Evolutionary conservation across 164 flowering plant genomes (phyloP).

Genomic region (Vitis labrusca): DNA sequence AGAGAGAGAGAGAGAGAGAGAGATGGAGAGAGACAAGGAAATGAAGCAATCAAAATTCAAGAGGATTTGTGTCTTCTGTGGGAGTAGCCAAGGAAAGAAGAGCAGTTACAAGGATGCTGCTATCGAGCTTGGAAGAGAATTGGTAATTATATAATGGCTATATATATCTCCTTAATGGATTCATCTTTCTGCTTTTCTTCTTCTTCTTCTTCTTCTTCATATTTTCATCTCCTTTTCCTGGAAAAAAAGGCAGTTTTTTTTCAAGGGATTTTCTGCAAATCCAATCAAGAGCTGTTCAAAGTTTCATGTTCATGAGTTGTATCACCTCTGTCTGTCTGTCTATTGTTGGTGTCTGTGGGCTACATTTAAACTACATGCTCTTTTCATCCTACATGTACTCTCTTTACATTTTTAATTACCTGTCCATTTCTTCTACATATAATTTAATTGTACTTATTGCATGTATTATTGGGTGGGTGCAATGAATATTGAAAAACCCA

Average conservation of each 20-base stretch:
- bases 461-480: too few species aligned
- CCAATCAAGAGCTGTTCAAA: too few species aligned
- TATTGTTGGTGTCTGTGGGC: too few species aligned
- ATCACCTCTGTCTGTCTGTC: not conserved
- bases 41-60: constrained; percentile 39
- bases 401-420: too few species aligned
- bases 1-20: constrained; percentile 10
- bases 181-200: not conserved
- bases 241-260: not conserved
- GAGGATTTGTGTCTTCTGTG: constrained; percentile 59
- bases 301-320: not conserved
- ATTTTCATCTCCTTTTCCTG: not conserved
- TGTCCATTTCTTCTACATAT: too few species aligned
- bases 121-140: constrained; percentile 43
- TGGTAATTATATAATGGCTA: constrained; percentile 22
- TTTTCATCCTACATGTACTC: too few species aligned
- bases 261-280: constrained; percentile 1
- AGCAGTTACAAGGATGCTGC: constrained; percentile 50
- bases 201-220: not conserved
- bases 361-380: too few species aligned
- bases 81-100: constrained; percentile 53
- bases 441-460: not conserved
- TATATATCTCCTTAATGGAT: not conserved
- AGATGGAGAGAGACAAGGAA: constrained; percentile 27
- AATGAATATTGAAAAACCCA: too few species aligned